Conservation (phyloP, 2,329 filamentous ascomycete species). For the Microascus cirrosus region DNA sequence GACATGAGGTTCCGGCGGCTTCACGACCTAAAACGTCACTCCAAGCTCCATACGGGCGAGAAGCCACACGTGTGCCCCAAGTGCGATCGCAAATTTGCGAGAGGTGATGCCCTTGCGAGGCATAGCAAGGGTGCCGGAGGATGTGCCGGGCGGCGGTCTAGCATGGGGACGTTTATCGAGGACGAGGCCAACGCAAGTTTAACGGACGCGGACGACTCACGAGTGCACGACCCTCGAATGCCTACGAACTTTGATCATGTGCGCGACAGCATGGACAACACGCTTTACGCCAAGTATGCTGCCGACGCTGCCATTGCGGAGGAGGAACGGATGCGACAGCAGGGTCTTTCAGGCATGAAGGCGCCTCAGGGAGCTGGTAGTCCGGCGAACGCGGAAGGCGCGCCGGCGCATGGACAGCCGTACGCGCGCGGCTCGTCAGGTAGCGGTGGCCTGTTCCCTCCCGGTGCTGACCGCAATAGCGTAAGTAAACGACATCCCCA, state of each 20-base stretch:
- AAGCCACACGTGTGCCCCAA: constrained; percentile 90
- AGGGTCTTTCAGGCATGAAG: constrained; percentile 67
- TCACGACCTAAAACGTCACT: constrained; percentile 91
- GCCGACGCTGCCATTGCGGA: constrained; percentile 20
- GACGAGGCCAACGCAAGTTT: constrained; percentile 52
- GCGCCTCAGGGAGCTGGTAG: constrained; percentile 52
- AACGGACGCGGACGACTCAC: constrained; percentile 39
- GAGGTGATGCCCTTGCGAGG: constrained; percentile 85
- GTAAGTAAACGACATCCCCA: constrained; percentile 29
- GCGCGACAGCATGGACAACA: neutral
- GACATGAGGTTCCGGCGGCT: constrained; percentile 83
- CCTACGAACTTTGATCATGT: neutral
- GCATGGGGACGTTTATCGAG: constrained; percentile 70
- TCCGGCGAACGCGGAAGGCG: constrained; percentile 32
- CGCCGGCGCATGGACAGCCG: neutral
- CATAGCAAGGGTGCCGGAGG: constrained; percentile 94
- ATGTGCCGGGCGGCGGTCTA: constrained; percentile 82
- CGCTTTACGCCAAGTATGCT: constrained; percentile 8
- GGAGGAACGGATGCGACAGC: constrained; percentile 45
- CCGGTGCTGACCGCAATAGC: constrained; percentile 44
- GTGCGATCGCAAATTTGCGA: constrained; percentile 88
- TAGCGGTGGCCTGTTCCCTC: constrained; percentile 47
- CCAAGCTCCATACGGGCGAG: constrained; percentile 93
- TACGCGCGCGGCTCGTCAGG: constrained; percentile 19
- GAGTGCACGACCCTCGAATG: constrained; percentile 25